Evolutionary conservation across 192 early-diverging fungal genomes (phyloP).

Genomic region (Mortierella claussenii): DNA sequence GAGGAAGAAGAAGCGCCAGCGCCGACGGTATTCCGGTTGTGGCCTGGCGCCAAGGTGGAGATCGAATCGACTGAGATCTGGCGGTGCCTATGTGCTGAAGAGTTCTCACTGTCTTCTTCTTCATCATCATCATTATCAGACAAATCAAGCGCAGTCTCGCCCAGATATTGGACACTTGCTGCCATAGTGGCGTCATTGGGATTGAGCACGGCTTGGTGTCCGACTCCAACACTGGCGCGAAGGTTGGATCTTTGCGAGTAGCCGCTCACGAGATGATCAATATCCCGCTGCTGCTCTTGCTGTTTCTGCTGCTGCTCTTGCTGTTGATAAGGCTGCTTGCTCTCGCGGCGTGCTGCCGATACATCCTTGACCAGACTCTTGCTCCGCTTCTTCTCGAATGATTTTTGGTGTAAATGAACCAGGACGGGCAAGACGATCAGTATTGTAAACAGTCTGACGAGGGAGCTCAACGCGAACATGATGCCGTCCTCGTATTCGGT

Average conservation of each 20-base stretch:
- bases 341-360: background rate
- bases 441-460: constrained; percentile 40
- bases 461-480: constrained; percentile 44
- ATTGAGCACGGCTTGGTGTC: constrained; percentile 9
- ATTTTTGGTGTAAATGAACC: constrained; percentile 42
- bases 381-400: constrained; percentile 17
- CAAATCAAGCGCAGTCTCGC: constrained; percentile 21
- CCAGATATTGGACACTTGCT: constrained; percentile 22
- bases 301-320: background rate
- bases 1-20: too few relatives aligned
- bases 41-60: constrained; percentile 7
- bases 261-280: too few relatives aligned
- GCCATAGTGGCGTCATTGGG: constrained; percentile 13
- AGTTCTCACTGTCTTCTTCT: background rate
- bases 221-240: background rate
- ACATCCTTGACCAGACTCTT: constrained; percentile 2
- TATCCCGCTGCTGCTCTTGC: background rate
- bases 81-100: constrained; percentile 3
- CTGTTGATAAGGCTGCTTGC: background rate
- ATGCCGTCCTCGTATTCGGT: constrained; percentile 57
- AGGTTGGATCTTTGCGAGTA: too few relatives aligned
- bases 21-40: too few relatives aligned
- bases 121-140: background rate
- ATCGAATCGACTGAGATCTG: constrained; percentile 11
- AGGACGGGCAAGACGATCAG: constrained; percentile 52